Evolutionary conservation across 345 rosid genomes (phyloP).

Genomic region (Salix viminalis): DNA sequence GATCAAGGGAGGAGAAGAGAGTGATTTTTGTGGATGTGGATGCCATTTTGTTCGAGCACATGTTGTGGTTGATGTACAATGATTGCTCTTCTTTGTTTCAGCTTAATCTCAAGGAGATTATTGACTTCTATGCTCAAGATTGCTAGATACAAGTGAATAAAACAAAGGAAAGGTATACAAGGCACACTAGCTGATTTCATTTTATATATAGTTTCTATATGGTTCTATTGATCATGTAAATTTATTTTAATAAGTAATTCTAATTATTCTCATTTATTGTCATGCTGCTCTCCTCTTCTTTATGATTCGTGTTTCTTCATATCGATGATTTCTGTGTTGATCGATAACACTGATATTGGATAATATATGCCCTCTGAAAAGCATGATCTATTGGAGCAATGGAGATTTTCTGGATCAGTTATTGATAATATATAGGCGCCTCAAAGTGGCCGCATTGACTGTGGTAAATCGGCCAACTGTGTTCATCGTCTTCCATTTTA

Average conservation of each 20-base stretch:
- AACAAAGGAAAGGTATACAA: neutral
- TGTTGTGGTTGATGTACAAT: slow-evolving; percentile 75
- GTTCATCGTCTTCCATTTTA: neutral
- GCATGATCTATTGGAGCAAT: neutral
- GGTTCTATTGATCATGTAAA: neutral
- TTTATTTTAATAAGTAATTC: neutral
- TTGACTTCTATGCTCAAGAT: slow-evolving; percentile 77
- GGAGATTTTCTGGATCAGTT: neutral
- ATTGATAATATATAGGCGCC: neutral
- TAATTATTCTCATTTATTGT: neutral
- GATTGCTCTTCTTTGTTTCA: slow-evolving; percentile 61
- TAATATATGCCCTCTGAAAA: neutral
- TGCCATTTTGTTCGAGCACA: slow-evolving; percentile 83
- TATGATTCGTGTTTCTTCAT: neutral
- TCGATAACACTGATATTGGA: neutral
- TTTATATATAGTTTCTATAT: neutral
- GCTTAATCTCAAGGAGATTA: slow-evolving; percentile 71
- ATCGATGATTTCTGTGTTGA: neutral
- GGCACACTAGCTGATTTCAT: neutral
- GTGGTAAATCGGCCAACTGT: neutral
- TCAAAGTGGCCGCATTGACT: neutral
- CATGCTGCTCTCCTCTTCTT: neutral
- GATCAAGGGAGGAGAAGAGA: slow-evolving; percentile 18
- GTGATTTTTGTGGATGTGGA: slow-evolving; percentile 61
- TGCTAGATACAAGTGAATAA: slow-evolving; percentile 4